phyloP scores from a whole-genome alignment of 2,329 filamentous ascomycete genomes.

The Scedosporium dehoogii region DNA sequence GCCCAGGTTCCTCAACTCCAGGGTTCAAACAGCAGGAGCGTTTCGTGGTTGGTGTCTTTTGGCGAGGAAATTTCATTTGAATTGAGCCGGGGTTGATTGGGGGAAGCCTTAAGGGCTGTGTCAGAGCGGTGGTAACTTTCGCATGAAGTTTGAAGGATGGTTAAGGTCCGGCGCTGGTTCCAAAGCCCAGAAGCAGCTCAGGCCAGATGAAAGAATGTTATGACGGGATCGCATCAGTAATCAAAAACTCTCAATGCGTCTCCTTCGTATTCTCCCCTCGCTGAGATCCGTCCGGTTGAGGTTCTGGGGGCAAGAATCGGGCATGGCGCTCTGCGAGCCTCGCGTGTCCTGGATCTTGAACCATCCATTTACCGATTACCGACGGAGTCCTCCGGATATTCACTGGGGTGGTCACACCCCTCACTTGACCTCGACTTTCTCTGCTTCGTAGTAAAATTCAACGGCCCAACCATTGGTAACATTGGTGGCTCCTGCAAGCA shows the following conservation, averaged over 20 bases:
- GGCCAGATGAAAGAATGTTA: background rate
- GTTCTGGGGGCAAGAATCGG: no score
- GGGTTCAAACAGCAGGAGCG: background rate
- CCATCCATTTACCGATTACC: background rate
- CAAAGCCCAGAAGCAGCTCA: background rate
- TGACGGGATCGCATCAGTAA: background rate
- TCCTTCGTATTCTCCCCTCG: background rate
- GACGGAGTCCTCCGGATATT: background rate
- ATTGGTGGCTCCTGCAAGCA: background rate
- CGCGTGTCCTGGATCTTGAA: background rate
- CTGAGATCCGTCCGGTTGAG: no score
- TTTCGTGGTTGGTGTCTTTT: background rate
- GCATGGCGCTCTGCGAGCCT: background rate
- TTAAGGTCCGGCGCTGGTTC: no score
- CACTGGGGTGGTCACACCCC: background rate
- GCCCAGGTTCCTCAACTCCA: background rate
- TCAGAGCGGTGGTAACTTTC: background rate
- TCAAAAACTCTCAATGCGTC: background rate
- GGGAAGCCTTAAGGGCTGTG: background rate
- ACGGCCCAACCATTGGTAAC: no score
- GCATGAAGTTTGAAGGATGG: no score
- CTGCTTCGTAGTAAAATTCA: no score
- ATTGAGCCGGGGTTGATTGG: background rate
- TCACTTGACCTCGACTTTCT: no score
- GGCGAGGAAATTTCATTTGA: background rate